These are phyloP conservation scores for Amanita rubescens DNA, from an alignment of 768 basidiomycete genomes.

Conservation along the genomic window DNA sequence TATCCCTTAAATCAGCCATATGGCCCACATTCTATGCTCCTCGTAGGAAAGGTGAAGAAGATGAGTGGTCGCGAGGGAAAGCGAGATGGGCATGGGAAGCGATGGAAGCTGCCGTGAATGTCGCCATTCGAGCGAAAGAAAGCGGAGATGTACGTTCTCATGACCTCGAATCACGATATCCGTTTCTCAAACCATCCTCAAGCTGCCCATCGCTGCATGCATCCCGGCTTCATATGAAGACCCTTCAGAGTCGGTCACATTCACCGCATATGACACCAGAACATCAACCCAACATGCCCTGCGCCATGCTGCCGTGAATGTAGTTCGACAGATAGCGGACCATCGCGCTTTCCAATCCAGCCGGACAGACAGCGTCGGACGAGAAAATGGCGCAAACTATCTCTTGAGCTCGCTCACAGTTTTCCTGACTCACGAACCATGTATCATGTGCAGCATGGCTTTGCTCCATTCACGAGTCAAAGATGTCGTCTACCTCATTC, in stretches of 20 bases:
- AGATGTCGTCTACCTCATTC: slow-evolving; percentile 67
- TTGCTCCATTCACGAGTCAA: slow-evolving; percentile 91
- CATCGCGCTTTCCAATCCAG: slow-evolving; percentile 27
- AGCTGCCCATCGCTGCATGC: slow-evolving; percentile 74
- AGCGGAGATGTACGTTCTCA: slow-evolving; percentile 50
- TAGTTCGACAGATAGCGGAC: slow-evolving; percentile 61
- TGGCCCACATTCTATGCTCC: slow-evolving; percentile 86
- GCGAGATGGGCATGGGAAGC: slow-evolving; percentile 73
- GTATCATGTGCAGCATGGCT: slow-evolving; percentile 98
- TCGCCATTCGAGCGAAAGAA: slow-evolving; percentile 38
- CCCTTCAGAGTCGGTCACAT: slow-evolving; percentile 20
- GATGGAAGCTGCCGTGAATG: slow-evolving; percentile 42
- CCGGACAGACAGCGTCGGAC: not conserved
- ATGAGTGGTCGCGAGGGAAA: slow-evolving; percentile 59
- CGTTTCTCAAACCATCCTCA: not conserved
- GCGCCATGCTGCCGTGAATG: slow-evolving; percentile 77
- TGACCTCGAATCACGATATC: not conserved
- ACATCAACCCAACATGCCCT: slow-evolving; percentile 65
- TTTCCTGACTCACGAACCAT: slow-evolving; percentile 94
- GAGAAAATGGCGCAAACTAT: slow-evolving; percentile 70
- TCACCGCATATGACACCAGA: slow-evolving; percentile 68
- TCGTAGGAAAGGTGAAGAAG: slow-evolving; percentile 55
- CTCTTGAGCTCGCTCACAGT: slow-evolving; percentile 78
- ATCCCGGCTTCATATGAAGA: slow-evolving; percentile 48
- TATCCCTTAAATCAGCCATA: slow-evolving; percentile 57